phyloP scores from a whole-genome alignment of 1,139 yeast genomes.

The Magnusiomyces magnusii region DNA sequence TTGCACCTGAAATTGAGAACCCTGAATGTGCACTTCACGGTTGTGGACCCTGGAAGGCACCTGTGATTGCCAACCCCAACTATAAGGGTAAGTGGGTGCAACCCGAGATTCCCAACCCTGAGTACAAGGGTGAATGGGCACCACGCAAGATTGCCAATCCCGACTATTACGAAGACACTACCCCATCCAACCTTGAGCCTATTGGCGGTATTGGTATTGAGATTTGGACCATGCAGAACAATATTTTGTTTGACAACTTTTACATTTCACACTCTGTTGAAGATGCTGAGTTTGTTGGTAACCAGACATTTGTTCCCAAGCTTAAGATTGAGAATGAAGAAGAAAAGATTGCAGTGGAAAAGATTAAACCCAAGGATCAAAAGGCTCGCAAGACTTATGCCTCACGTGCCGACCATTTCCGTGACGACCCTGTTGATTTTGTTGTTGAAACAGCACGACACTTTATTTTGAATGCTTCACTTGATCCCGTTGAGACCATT shows the following conservation, averaged over 20 bases:
- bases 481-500: constrained; percentile 31
- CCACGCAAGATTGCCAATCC: constrained; percentile 66
- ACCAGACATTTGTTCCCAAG: constrained; percentile 62
- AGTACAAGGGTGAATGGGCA: constrained; percentile 72
- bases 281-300: constrained; percentile 82
- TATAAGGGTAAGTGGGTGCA: constrained; percentile 75
- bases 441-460: constrained; percentile 26
- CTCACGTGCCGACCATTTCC: constrained; percentile 26
- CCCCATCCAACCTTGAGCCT: constrained; percentile 55
- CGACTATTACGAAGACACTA: constrained; percentile 48
- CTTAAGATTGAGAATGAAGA: constrained; percentile 43
- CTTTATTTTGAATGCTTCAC: constrained; percentile 30
- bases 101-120: constrained; percentile 62
- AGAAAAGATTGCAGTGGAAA: constrained; percentile 33
- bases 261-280: constrained; percentile 73
- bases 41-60: constrained; percentile 71
- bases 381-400: constrained; percentile 22
- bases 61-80: constrained; percentile 55
- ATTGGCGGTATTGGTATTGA: constrained; percentile 86
- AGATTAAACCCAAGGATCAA: constrained; percentile 25
- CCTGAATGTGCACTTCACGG: constrained; percentile 66
- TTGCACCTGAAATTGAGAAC: constrained; percentile 58
- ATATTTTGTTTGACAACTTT: constrained; percentile 71
- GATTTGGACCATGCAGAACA: constrained; percentile 77
- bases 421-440: constrained; percentile 34